Conservation (phyloP, 306 rosid genomes). For the Prosopis cineraria region DNA sequence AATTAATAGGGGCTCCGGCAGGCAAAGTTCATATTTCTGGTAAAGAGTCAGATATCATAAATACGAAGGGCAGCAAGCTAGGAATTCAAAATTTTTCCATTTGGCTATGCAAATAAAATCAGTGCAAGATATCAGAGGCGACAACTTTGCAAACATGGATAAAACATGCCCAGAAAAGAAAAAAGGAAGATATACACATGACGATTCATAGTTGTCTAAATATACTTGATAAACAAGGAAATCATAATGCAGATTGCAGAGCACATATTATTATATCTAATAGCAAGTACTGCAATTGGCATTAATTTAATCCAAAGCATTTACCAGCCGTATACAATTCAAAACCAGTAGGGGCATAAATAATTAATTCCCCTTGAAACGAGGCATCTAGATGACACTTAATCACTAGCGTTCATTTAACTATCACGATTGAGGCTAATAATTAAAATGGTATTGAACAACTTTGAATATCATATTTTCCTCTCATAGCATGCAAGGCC, state of each 20-base stretch:
- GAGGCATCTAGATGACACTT: background rate
- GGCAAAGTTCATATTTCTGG: constrained; percentile 12
- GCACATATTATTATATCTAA: background rate
- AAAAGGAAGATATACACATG: background rate
- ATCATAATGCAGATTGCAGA: background rate
- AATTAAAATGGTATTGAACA: constrained; percentile 21
- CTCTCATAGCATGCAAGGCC: constrained; percentile 10
- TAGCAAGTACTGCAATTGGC: background rate
- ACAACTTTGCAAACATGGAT: background rate
- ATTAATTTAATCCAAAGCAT: background rate
- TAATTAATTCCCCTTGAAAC: background rate
- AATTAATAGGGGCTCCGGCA: constrained; percentile 30
- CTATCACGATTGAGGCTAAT: constrained; percentile 17
- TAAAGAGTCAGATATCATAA: constrained; percentile 8
- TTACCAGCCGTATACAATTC: background rate
- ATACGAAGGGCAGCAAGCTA: constrained; percentile 13
- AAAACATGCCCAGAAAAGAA: background rate
- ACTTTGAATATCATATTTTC: constrained; percentile 11
- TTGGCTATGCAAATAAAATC: background rate
- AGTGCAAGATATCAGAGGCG: constrained; percentile 1
- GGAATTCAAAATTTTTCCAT: background rate
- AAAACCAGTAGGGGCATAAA: background rate
- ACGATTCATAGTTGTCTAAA: constrained; percentile 21
- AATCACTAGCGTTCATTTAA: background rate
- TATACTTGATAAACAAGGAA: constrained; percentile 27